Evolutionary conservation across 2,329 filamentous ascomycete genomes (phyloP).

Genomic region (Dothideomycetes sp.): DNA sequence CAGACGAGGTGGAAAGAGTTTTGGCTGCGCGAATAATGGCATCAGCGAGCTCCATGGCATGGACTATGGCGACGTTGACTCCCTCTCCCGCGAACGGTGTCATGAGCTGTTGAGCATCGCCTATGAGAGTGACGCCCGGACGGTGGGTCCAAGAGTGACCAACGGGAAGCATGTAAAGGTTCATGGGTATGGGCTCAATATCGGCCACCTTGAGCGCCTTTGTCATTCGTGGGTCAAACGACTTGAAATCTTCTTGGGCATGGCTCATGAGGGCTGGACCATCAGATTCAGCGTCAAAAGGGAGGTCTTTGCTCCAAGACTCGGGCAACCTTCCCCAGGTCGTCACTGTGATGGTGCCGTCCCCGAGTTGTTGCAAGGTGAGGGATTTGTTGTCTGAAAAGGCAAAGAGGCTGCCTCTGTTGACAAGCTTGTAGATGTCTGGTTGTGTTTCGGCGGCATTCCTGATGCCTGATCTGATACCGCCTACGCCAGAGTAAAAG

Average conservation of each 20-base stretch:
- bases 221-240: slow-evolving; percentile 21
- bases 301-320: slow-evolving; percentile 15
- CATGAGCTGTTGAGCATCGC: slow-evolving; percentile 31
- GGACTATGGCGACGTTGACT: slow-evolving; percentile 26
- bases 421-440: slow-evolving; percentile 22
- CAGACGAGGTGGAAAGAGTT: neutral
- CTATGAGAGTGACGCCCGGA: slow-evolving; percentile 27
- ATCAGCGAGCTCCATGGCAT: slow-evolving; percentile 23
- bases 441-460: slow-evolving; percentile 17
- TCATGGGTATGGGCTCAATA: slow-evolving; percentile 14
- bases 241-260: slow-evolving; percentile 16
- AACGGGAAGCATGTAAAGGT: slow-evolving; percentile 29
- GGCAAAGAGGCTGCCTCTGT: slow-evolving; percentile 22
- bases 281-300: slow-evolving; percentile 16
- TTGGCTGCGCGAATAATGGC: slow-evolving; percentile 20
- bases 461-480: slow-evolving; percentile 21
- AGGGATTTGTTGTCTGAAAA: slow-evolving; percentile 18
- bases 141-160: slow-evolving; percentile 26
- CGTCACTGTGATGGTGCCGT: slow-evolving; percentile 21
- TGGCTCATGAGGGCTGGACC: slow-evolving; percentile 12
- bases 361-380: slow-evolving; percentile 21
- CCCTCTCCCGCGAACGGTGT: slow-evolving; percentile 26
- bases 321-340: slow-evolving; percentile 15
- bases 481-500: slow-evolving; percentile 25
- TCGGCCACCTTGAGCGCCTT: slow-evolving; percentile 17